Conservation (phyloP, 108 stramenopile genomes). For the Cyclotella cryptica region DNA sequence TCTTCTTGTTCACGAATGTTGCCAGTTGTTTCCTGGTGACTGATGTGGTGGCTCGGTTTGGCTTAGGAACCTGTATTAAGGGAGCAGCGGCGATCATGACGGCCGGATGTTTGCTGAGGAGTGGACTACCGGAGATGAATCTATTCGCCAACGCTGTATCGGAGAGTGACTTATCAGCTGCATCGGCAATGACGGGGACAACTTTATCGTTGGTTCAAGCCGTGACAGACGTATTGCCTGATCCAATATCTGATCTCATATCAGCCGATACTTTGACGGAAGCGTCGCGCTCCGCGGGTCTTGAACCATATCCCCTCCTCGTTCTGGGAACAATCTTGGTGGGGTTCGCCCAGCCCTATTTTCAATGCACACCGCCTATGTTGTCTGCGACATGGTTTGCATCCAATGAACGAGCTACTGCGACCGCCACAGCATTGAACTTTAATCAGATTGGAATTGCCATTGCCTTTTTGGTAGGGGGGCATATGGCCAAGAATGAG, state of each 20-base stretch:
- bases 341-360: constrained; percentile 62
- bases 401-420: constrained; percentile 54
- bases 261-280: constrained; percentile 34
- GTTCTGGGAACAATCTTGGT: constrained; percentile 59
- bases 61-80: constrained; percentile 51
- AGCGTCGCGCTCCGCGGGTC: constrained; percentile 29
- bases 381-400: constrained; percentile 63
- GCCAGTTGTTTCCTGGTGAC: constrained; percentile 57
- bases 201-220: constrained; percentile 9
- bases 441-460: constrained; percentile 69
- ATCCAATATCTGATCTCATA: constrained; percentile 29
- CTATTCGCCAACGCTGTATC: constrained; percentile 13
- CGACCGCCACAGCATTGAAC: constrained; percentile 64
- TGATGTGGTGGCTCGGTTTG: constrained; percentile 50
- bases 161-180: constrained; percentile 3
- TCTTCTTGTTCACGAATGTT: constrained; percentile 60
- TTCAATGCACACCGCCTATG: constrained; percentile 67
- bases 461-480: constrained; percentile 61
- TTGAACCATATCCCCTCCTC: constrained; percentile 53
- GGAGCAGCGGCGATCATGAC: constrained; percentile 53
- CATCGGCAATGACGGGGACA: constrained; percentile 2
- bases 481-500: constrained; percentile 48
- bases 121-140: constrained; percentile 39
- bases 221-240: constrained; percentile 43
- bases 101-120: constrained; percentile 46